Evolutionary conservation across 2,329 filamentous ascomycete species (phyloP), one percentile per base, ranked within the genome.

Genomic region (Hymenoscyphus albidus): DNA sequence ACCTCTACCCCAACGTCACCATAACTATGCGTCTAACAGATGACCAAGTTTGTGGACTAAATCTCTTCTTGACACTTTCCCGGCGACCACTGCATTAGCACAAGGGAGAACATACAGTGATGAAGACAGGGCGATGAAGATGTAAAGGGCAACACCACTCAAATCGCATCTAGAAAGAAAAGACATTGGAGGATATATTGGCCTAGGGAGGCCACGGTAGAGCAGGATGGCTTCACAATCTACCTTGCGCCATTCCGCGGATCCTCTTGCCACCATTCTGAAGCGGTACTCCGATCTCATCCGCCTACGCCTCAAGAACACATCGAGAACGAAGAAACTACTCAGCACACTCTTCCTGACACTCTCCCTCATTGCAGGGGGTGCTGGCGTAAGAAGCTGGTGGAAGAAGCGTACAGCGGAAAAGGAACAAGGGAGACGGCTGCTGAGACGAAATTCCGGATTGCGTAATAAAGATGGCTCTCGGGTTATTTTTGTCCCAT

Each of bases 381-480:
- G 88, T 63, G 93, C 92, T 79, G 93, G 93, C 66, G 86, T 87
- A n/a, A 87, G 89, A 65, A 86, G 85, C 67, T 91, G 89, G 85
- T 94, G 91, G 85, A 88, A 84, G 74, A 86, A 83, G 64, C 83
- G 87, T 66, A 86, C 85, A 59, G 88, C 87, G 68, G 94, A 98
- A 78, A 88, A 86, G 70, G 93, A 95, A 71, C 90, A 93, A 71
- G 93, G 93, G 5, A 83, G 86, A 68, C 90, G 91, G 69, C 83
- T 99, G 62, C 81, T 98, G 68, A 87, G 95, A 64, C 89, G 91
- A 66, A 99, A 99, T 78, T 98, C 94, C 39, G 96, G 93, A 73
- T 82, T 98, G 68, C 87, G 91, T 78, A 92, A 94, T 72, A 97
- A 97, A 79, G 95, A 98, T 81, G 95, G 95, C 59, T 94, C 92